Conservation (phyloP, 108 stramenopile genomes). For the Asterionellopsis glacialis region DNA sequence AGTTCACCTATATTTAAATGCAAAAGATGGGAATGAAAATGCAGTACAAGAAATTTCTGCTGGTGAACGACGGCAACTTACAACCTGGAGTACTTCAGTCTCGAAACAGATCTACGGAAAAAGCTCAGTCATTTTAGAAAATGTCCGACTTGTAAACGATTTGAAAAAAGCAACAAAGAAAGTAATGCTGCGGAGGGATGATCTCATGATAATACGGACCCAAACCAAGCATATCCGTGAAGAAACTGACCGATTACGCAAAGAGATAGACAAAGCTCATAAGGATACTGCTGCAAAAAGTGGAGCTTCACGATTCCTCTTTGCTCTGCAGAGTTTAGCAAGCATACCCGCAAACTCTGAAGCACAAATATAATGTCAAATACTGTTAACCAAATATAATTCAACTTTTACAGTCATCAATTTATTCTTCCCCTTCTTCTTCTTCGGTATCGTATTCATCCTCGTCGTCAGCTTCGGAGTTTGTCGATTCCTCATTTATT, state of each 20-base stretch:
- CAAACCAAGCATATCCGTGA: conserved; percentile 5
- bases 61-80: background rate
- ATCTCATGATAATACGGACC: conserved; percentile 1
- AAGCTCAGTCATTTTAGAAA: background rate
- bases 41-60: background rate
- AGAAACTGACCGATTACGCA: background rate
- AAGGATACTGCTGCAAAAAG: background rate
- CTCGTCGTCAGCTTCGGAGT: background rate
- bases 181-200: background rate
- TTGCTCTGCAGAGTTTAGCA: background rate
- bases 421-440: too few species aligned
- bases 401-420: too few species aligned
- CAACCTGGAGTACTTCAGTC: background rate
- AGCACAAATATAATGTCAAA: too few species aligned
- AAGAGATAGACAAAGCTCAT: conserved; percentile 1
- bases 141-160: background rate
- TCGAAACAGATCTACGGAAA: background rate
- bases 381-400: too few species aligned
- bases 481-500: background rate
- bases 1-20: background rate
- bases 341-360: too few species aligned
- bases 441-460: background rate
- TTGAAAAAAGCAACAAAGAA: background rate
- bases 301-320: background rate
- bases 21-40: background rate